Percentiles rank a stretch among this genome's conserved stretches.
Conservation (phyloP, 495 filamentous ascomycete genomes). For the Penicillium tannophilum region DNA sequence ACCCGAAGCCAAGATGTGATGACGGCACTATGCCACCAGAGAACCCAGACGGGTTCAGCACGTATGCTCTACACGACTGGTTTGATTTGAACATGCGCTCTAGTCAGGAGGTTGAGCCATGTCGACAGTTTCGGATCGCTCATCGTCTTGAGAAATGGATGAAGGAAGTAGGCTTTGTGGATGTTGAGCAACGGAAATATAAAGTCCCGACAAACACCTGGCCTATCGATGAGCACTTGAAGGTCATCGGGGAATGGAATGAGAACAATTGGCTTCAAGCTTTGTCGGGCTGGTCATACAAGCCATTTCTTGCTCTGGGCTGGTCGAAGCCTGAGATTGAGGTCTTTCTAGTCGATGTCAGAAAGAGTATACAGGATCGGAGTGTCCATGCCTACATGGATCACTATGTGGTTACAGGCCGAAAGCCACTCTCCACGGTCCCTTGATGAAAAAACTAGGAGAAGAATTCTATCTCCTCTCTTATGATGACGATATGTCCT, state of each 20-base stretch:
- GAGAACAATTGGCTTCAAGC: slow-evolving; percentile 46
- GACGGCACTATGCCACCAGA: slow-evolving; percentile 59
- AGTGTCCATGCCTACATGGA: slow-evolving; percentile 58
- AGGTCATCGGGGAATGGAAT: slow-evolving; percentile 48
- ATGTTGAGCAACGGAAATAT: slow-evolving; percentile 56
- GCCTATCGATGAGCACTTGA: slow-evolving; percentile 57
- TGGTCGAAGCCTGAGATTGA: slow-evolving; percentile 56
- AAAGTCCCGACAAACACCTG: slow-evolving; percentile 64
- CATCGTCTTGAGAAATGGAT: slow-evolving; percentile 57
- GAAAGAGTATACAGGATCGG: slow-evolving; percentile 55
- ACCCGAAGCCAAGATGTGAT: slow-evolving; percentile 59
- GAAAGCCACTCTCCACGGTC: slow-evolving; percentile 43
- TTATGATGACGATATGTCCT: slow-evolving; percentile 17
- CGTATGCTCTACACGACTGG: slow-evolving; percentile 54
- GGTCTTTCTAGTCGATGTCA: slow-evolving; percentile 61
- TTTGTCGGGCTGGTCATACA: slow-evolving; percentile 50
- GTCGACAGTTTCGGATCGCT: slow-evolving; percentile 54
- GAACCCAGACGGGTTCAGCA: slow-evolving; percentile 43
- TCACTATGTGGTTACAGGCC: slow-evolving; percentile 55
- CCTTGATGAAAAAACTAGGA: background rate
- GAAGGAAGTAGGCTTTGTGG: slow-evolving; percentile 62
- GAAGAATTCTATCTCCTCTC: slow-evolving; percentile 2
- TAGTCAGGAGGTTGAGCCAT: slow-evolving; percentile 48
- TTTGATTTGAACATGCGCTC: slow-evolving; percentile 49
- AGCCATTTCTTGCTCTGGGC: slow-evolving; percentile 43